Evolutionary conservation across 371 early-diverging fungal species (phyloP).

Genomic region (Coemansia sp.): DNA sequence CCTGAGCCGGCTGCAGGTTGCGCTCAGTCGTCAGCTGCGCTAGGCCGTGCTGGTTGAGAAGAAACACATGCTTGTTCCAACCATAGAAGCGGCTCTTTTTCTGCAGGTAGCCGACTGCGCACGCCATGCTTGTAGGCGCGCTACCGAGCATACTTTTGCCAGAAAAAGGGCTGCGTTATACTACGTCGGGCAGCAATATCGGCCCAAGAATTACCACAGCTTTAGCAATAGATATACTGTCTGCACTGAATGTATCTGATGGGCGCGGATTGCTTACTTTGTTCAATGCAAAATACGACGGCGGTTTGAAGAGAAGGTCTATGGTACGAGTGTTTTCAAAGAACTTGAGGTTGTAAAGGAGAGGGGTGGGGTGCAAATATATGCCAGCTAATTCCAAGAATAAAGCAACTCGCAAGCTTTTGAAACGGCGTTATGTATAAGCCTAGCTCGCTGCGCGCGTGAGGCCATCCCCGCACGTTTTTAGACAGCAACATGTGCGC

Average conservation of each 20-base stretch:
- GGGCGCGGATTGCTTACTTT: too few relatives aligned
- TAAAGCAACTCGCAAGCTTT: background rate
- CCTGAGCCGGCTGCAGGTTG: background rate
- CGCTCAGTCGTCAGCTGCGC: conserved; percentile 16
- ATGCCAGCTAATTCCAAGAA: conserved; percentile 6
- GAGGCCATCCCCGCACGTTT: conserved; percentile 5
- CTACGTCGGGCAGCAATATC: background rate
- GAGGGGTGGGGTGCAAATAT: background rate
- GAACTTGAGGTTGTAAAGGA: background rate
- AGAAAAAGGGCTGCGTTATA: background rate
- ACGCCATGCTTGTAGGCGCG: background rate
- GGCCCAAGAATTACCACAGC: too few relatives aligned
- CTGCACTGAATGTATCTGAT: too few relatives aligned
- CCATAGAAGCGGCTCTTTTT: conserved; percentile 46
- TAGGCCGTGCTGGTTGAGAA: conserved; percentile 21
- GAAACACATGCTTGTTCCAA: conserved; percentile 33
- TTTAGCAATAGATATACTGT: too few relatives aligned
- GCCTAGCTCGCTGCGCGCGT: background rate
- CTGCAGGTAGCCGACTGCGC: conserved; percentile 33
- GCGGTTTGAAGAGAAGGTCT: background rate
- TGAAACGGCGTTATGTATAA: background rate
- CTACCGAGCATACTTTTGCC: background rate
- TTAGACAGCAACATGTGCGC: conserved; percentile 10
- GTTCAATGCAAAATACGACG: background rate
- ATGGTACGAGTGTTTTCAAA: background rate